phyloP scores from a whole-genome alignment of 176 grass and related monocot species.

The maize (Zea mays) region Zm-B73-REFERENCE-NAM-5.0 NC_050096.1:108941501-108942000 shows the following conservation, averaged over 20 bases:
- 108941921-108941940: not conserved
- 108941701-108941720: not conserved
- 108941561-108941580: no score
- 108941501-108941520: no score
- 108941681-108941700: not conserved
- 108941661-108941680: no score
- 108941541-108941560: no score
- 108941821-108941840: not conserved
- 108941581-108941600: no score
- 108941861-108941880: not conserved
- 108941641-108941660: no score
- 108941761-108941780: not conserved
- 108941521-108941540: no score
- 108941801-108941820: conserved; percentile 8
- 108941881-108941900: not conserved
- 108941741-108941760: conserved; percentile 1
- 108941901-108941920: not conserved
- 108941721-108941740: not conserved
- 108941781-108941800: not conserved
- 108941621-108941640: no score
- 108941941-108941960: not conserved
- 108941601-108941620: no score
- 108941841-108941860: conserved; percentile 1
- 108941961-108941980: not conserved
- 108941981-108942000: not conserved